Percentiles rank a stretch among this genome's conserved stretches.
These are phyloP conservation scores for Phytophthora colocasiae DNA, from an alignment of 352 stramenopile genomes.

Conservation along the genomic window DNA sequence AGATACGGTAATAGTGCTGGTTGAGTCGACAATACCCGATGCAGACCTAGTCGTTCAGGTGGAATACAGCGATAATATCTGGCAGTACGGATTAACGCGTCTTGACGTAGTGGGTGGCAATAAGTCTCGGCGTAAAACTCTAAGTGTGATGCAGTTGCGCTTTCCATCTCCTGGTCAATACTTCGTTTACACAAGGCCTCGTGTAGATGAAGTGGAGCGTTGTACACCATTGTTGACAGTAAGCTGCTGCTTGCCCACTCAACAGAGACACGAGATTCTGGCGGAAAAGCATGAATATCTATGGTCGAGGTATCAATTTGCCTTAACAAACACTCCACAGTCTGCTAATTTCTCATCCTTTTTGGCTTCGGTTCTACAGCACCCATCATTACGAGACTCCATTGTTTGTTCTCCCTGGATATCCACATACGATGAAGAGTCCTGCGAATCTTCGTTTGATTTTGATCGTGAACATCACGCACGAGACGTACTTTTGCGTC, in stretches of 20 bases:
- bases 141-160: conserved; percentile 16
- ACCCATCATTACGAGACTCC: conserved; percentile 11
- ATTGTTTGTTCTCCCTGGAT: conserved; percentile 29
- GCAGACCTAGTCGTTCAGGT: conserved; percentile 24
- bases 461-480: conserved; percentile 28
- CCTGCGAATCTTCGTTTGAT: conserved; percentile 20
- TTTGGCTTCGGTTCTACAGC: conserved; percentile 26
- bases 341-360: conserved; percentile 33
- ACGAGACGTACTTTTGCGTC: conserved; percentile 13
- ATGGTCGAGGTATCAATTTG: conserved; percentile 25
- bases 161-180: conserved; percentile 29
- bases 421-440: conserved; percentile 9
- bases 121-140: conserved; percentile 2
- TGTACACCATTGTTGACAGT: conserved; percentile 12
- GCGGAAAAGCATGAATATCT: conserved; percentile 13
- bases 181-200: conserved; percentile 14
- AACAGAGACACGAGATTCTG: conserved; percentile 17
- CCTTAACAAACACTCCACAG: conserved; percentile 1
- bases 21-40: conserved; percentile 17
- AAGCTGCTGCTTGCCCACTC: conserved; percentile 17
- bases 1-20: conserved; percentile 19
- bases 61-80: conserved; percentile 17
- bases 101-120: conserved; percentile 11
- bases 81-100: conserved; percentile 21
- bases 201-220: conserved; percentile 2